phyloP scores from a whole-genome alignment of 148 eudicot species.

The Chenopodium quinoa region DNA sequence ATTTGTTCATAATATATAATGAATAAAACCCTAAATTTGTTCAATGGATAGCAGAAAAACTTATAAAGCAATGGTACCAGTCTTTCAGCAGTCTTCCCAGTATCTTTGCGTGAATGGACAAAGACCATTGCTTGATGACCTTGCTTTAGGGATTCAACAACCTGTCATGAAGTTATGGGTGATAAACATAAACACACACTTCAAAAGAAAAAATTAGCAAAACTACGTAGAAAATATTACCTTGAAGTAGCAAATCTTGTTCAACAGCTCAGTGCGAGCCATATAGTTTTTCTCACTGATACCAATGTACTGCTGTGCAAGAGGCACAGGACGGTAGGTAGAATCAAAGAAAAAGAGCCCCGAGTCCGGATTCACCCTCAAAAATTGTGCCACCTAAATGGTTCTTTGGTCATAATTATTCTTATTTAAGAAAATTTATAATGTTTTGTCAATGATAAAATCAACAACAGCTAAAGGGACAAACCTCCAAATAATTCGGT shows the following conservation, averaged over 20 bases:
- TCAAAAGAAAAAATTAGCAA: background rate
- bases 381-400: constrained; percentile 84
- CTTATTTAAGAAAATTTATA: background rate
- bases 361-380: constrained; percentile 87
- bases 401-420: constrained; percentile 15
- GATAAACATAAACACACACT: background rate
- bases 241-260: constrained; percentile 88
- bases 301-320: constrained; percentile 94
- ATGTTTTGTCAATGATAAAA: background rate
- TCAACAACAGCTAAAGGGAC: constrained; percentile 1
- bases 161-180: constrained; percentile 38
- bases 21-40: background rate
- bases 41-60: background rate
- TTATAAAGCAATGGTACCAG: constrained; percentile 49
- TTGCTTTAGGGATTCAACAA: constrained; percentile 79
- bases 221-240: constrained; percentile 27
- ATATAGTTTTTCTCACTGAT: constrained; percentile 73
- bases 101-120: constrained; percentile 97
- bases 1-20: background rate
- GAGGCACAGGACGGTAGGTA: constrained; percentile 98
- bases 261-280: constrained; percentile 77
- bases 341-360: constrained; percentile 99
- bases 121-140: constrained; percentile 98
- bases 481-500: constrained; percentile 94
- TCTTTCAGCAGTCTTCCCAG: constrained; percentile 91